A percentile compares a stretch with the other conserved stretches of the same genome.
Conservation (phyloP, 2,329 filamentous ascomycete species). For the Teratosphaeria epicoccoides region DNA sequence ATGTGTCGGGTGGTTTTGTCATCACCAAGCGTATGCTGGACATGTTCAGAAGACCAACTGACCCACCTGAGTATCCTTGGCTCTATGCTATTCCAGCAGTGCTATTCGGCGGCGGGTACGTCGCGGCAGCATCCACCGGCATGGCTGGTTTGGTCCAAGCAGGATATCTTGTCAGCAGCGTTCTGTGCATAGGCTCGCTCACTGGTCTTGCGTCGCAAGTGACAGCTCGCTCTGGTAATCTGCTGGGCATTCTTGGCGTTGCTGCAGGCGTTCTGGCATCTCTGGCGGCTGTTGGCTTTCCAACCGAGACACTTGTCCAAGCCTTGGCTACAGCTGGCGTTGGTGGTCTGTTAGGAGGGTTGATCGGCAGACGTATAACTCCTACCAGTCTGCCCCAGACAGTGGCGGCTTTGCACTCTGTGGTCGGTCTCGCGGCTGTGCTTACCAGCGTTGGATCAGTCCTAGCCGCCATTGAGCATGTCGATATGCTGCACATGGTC, state of each 20-base stretch:
- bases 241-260: constrained; percentile 78
- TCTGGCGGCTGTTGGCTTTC: constrained; percentile 68
- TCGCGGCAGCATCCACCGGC: constrained; percentile 70
- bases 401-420: constrained; percentile 78
- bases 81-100: constrained; percentile 68
- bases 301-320: constrained; percentile 66
- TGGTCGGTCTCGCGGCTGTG: constrained; percentile 80
- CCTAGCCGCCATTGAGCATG: constrained; percentile 53
- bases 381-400: constrained; percentile 83
- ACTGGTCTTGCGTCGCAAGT: constrained; percentile 71
- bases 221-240: constrained; percentile 75
- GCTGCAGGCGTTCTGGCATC: constrained; percentile 74
- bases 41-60: constrained; percentile 77
- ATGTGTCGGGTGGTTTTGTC: constrained; percentile 79
- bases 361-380: constrained; percentile 78
- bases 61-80: constrained; percentile 82
- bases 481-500: constrained; percentile 71
- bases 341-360: constrained; percentile 57
- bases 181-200: constrained; percentile 76
- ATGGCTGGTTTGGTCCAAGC: constrained; percentile 77
- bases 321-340: constrained; percentile 65
- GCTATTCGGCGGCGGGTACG: constrained; percentile 69
- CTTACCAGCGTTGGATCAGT: constrained; percentile 82
- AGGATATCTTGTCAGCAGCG: constrained; percentile 73
- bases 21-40: constrained; percentile 91